A percentile compares a stretch with the other conserved stretches of the same genome.
Conservation (phyloP, 768 basidiomycete genomes). For the Rhizopogon salebrosus region DNA sequence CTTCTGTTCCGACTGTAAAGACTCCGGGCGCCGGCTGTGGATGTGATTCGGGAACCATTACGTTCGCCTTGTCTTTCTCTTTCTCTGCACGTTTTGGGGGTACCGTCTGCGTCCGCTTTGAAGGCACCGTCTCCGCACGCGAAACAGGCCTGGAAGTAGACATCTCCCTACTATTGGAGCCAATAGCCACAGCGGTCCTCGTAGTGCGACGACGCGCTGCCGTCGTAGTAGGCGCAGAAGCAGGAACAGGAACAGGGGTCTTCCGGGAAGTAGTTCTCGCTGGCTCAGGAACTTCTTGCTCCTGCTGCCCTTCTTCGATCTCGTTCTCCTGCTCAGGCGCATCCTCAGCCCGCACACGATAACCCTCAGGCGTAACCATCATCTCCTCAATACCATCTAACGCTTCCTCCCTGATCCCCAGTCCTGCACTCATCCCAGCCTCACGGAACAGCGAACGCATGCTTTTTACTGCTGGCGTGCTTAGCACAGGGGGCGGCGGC, state of each 20-base stretch:
- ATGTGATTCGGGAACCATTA: neutral
- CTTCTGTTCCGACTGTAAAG: neutral
- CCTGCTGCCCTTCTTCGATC: slow-evolving; percentile 1
- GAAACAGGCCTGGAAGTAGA: neutral
- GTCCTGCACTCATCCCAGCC: slow-evolving; percentile 9
- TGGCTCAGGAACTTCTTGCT: neutral
- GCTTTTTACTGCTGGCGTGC: slow-evolving; percentile 21
- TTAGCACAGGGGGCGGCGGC: slow-evolving; percentile 9
- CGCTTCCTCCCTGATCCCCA: slow-evolving; percentile 21
- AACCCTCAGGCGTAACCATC: slow-evolving; percentile 24
- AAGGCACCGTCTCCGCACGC: neutral
- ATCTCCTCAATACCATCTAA: slow-evolving; percentile 27
- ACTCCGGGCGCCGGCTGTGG: neutral
- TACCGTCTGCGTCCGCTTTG: slow-evolving; percentile 3
- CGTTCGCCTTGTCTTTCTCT: slow-evolving; percentile 3
- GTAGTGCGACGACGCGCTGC: slow-evolving; percentile 20
- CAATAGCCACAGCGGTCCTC: slow-evolving; percentile 7
- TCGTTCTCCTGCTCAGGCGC: slow-evolving; percentile 3
- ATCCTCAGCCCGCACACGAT: slow-evolving; percentile 9
- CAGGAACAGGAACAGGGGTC: neutral
- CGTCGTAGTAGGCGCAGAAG: slow-evolving; percentile 1
- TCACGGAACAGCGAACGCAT: slow-evolving; percentile 29
- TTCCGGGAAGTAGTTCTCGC: neutral
- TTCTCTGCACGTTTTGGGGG: neutral
- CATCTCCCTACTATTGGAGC: neutral